phyloP scores from a whole-genome alignment of 345 rosid genomes.

The Gossypium stocksii region DNA sequence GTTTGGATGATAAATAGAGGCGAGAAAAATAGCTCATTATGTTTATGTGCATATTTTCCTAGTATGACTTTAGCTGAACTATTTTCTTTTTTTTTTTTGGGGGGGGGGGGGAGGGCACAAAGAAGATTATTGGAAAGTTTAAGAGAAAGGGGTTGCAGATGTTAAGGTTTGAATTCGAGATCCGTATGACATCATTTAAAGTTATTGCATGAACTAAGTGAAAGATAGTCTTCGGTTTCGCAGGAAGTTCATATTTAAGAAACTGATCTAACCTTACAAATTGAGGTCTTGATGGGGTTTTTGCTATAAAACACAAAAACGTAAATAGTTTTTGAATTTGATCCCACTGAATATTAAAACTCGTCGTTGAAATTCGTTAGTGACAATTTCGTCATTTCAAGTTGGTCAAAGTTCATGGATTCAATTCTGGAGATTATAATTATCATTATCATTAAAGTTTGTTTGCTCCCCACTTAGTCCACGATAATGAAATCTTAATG shows the following conservation, averaged over 20 bases:
- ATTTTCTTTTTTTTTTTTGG: neutral
- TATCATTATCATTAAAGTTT: constrained; percentile 16
- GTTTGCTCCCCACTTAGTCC: constrained; percentile 50
- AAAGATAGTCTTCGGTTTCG: neutral
- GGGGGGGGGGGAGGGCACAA: too few species aligned
- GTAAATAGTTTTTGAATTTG: neutral
- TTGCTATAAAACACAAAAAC: neutral
- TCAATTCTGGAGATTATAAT: neutral
- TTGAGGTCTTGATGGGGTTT: neutral
- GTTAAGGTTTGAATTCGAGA: neutral
- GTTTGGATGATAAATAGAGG: neutral
- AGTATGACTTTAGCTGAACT: neutral
- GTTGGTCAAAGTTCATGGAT: constrained; percentile 49
- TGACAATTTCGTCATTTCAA: constrained; percentile 20
- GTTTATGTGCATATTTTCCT: neutral
- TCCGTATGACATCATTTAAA: neutral
- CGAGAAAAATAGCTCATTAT: neutral
- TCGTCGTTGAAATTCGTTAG: neutral
- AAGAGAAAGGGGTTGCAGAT: neutral
- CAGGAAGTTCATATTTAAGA: neutral
- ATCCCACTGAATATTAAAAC: neutral
- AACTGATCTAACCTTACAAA: neutral
- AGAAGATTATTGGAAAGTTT: too few species aligned
- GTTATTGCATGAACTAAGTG: neutral
- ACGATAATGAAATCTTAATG: constrained; percentile 21